Base-by-base conservation (phyloP, 139 green algal genomes). In the Micromonas commoda region DNA sequence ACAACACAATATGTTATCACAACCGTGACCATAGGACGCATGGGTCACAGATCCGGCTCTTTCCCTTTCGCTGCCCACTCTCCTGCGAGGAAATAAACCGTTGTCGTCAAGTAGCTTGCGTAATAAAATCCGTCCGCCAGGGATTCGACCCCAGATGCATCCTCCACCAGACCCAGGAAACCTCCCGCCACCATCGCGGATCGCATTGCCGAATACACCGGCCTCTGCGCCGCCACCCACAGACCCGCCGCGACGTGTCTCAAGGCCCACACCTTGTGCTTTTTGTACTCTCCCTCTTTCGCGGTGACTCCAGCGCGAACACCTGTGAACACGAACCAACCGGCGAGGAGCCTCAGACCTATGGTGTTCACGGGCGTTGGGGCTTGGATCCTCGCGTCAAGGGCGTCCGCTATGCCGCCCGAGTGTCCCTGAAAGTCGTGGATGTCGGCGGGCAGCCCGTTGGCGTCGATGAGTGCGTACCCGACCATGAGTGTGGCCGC, bases 41-140 rank as follows among this genome's bases (percentile, higher is more conserved):
- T n/a, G n/a, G n/a, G n/a, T n/a, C n/a, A n/a, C n/a, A n/a, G n/a
- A n/a, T n/a, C n/a, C n/a, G n/a, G n/a, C n/a, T 57, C 45, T 16
- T 57, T 16, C 16, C 45, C 45, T 57, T 16, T 57, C 9, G 16
- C 45, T 16, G 45, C 45, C 45, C 45, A 57, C 66, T 73, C 66
- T 21, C n/a, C 66, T 20, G 21, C 33, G 9, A 19, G n/a, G 33
- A 52, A 73, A 28, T 73, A 73, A 23, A 54, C 33, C 6, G 52
- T 29, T 54, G 66, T 73, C 23, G 29, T 51, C 21, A 54, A 16
- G 66, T 73, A 73, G 5, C n/a, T 16, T 19, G 33, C 33, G 29
- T 73, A 73, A 51, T 73, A 73, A 54, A 73, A 73, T 19, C n/a
- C 66, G 21, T 73, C 66, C 23, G 66, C 66, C 19, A 38, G 66